Evolutionary conservation across 2,329 filamentous ascomycete species (phyloP).

Genomic region (Truncatella angustata): DNA sequence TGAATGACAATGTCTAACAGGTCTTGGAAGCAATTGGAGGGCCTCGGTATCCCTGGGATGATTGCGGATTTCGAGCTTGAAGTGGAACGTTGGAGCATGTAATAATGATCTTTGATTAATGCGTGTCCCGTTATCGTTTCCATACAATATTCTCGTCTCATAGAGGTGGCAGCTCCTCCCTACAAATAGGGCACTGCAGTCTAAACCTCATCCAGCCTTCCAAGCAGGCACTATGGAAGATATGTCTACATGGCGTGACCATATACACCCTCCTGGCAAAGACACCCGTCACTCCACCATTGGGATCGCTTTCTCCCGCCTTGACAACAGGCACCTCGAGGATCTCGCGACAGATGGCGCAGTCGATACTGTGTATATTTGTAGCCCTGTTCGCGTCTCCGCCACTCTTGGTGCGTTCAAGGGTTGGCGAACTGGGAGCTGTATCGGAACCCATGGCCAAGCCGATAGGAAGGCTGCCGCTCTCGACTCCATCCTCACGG

Average conservation of each 20-base stretch:
- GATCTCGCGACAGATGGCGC: constrained; percentile 89
- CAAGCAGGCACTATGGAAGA: constrained; percentile 88
- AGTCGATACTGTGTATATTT: constrained; percentile 68
- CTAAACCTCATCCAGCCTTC: constrained; percentile 96
- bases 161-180: constrained; percentile 82
- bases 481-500: constrained; percentile 77
- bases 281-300: constrained; percentile 59
- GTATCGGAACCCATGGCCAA: constrained; percentile 53
- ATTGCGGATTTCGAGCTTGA: too few relatives aligned
- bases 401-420: constrained; percentile 29
- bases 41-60: too few relatives aligned
- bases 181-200: constrained; percentile 91
- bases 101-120: too few relatives aligned
- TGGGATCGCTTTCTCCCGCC: constrained; percentile 49
- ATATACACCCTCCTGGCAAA: constrained; percentile 85
- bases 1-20: too few relatives aligned
- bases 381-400: constrained; percentile 25
- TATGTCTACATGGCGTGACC: constrained; percentile 95
- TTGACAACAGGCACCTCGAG: constrained; percentile 84
- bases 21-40: too few relatives aligned
- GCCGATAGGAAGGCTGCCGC: constrained; percentile 78
- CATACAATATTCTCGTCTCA: constrained; percentile 33
- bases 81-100: too few relatives aligned
- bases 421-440: constrained; percentile 27
- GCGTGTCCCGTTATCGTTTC: too few relatives aligned